Base-by-base conservation (phyloP, 2,329 filamentous ascomycete species). In the Lecanicillium sp. region DNA sequence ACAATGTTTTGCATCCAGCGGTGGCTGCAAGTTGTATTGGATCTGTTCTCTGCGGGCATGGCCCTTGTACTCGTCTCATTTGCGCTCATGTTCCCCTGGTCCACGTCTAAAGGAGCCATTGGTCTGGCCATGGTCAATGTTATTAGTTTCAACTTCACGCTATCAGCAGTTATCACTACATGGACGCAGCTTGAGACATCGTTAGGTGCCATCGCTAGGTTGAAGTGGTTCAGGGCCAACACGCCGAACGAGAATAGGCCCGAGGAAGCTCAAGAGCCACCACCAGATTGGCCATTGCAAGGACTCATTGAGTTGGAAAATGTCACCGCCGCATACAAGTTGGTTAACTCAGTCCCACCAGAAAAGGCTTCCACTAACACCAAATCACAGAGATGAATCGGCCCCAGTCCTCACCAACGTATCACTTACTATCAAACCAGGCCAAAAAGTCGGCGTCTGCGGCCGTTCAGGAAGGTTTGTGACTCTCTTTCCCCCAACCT, bases 11-110 rank as follows among this genome's bases (percentile, higher is more conserved):
- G 64, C 13, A 65, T 74, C 8, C 73, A 77, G 40, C 56, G 67
- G 29, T 76, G 72, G 72, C 57, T 75, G 2, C 64, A 59, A 0
- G 52, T 77, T 1, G 69, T 72, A 0, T 42, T 77, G 5, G 65
- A 75, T 38, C 49, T 76, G 22, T 55, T 74, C 2, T 68, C 74
- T 2, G 69, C 70, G 0, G 34, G 38, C 15, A 41, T 41, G 38
- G 38, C 38, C 3, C 5, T 41, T 19, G n/a, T 37, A 6, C 38
- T 41, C n/a, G 33, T 41, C 16, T 19, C 36, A 9, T 41, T 41
- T 19, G 38, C 38, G 15, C 33, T 41, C 19, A 3, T 41, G 8
- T 33, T 41, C 1, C 38, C 38, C 9, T 18, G 20, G 4, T 33
- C 38, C 11, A 36, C 38, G 3, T 41, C 38, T 6, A 29, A 29